Evolutionary conservation across 768 basidiomycete genomes (phyloP), one percentile per base, ranked within the genome.

Genomic region (Phanerodontia chrysosporium): DNA sequence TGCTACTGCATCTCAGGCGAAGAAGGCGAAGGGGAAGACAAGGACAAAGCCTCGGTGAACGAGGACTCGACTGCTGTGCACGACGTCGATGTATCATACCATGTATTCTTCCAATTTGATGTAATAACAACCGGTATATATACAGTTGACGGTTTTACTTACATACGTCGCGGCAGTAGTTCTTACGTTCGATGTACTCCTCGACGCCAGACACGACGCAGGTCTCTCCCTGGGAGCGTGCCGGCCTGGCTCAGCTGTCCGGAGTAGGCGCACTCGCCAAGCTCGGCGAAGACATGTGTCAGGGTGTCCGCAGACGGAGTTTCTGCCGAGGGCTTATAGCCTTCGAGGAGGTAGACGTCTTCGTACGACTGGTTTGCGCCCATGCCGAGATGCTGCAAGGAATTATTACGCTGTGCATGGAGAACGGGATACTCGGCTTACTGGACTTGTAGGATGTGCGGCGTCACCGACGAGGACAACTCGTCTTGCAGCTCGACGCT

Each of bases 331-430:
- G 75, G 69, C 57, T 72, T 71, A 63, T 76, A 62, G 44, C 71
- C 59, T 14, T 58, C 51, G 8, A 79, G 70, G 9, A 76, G 69
- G 0, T 69, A 68, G 13, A 73, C 66, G 60, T 79, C 78, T 60
- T 78, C 77, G 58, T 77, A 73, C 0, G 78, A 73, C 63, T 78
- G 76, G 63, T 78, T 79, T 13, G 78, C 76, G 28, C 77, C 78
- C 67, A 78, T 76, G 0, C 78, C 78, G 25, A 79, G 72, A 58
- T 79, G 78, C 76, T 78, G 58, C 18, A 14, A 29, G 22, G 51
- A 2, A 30, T 49, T 13, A 28, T 14, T 18, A 28, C 28, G 21
- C 2, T 25, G 48, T 1, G 5, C 7, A 7, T 3, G 25, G 12
- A 16, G 9, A 1, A 4, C 28, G 49, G 4, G 52, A 39, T 9